Evolutionary conservation across 2,329 filamentous ascomycete species (phyloP).

Genomic region (Colletotrichum sp.): DNA sequence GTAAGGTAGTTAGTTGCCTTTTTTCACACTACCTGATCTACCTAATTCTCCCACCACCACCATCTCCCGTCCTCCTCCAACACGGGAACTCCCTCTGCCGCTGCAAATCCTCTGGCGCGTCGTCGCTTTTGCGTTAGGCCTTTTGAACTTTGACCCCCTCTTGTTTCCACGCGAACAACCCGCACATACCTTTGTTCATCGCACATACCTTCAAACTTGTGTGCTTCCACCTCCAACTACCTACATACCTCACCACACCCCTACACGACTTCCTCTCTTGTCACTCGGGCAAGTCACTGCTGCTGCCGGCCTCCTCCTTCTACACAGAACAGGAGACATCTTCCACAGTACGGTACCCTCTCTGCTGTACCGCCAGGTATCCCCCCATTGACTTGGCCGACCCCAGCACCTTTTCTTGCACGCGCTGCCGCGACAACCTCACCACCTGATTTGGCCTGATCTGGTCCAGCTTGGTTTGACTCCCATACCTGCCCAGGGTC

Average conservation of each 20-base stretch:
- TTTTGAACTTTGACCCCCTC: neutral
- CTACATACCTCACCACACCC: neutral
- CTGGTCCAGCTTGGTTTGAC: neutral
- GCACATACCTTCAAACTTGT: neutral
- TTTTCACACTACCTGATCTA: neutral
- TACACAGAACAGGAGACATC: neutral
- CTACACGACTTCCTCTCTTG: neutral
- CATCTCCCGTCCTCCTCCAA: neutral
- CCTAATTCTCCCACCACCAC: neutral
- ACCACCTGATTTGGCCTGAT: neutral
- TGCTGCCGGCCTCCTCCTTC: neutral
- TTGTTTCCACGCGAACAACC: slow-evolving; percentile 12
- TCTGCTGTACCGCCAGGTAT: neutral
- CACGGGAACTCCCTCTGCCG: neutral
- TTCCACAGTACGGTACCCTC: neutral
- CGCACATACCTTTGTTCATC: neutral
- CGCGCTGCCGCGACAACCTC: slow-evolving; percentile 8
- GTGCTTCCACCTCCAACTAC: neutral
- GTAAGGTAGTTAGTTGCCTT: neutral
- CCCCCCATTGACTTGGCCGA: neutral
- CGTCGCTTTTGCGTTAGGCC: neutral
- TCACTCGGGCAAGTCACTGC: neutral
- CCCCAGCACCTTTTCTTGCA: neutral
- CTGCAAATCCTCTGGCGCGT: neutral
- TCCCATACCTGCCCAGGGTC: neutral